Percentiles rank a stretch among this genome's conserved stretches.
These are phyloP conservation scores for Caloboletus firmus DNA, from an alignment of 1,284 basidiomycete genomes.

Conservation along the genomic window DNA sequence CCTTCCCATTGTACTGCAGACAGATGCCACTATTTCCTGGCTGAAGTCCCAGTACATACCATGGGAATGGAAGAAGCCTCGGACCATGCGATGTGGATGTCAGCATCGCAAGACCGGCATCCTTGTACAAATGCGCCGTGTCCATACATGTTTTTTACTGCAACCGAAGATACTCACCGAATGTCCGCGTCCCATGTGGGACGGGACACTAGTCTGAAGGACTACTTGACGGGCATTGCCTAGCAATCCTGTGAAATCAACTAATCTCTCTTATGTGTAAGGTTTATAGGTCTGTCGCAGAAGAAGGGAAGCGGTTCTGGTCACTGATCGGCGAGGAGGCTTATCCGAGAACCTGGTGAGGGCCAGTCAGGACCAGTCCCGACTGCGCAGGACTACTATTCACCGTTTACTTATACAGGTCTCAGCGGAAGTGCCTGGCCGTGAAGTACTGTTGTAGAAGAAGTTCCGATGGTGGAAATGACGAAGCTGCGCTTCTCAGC, in stretches of 20 bases:
- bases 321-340: neutral
- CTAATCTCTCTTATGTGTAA: slow-evolving; percentile 2
- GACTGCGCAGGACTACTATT: neutral
- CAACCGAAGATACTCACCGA: slow-evolving; percentile 7
- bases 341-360: neutral
- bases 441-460: slow-evolving; percentile 7
- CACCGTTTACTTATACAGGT: slow-evolving; percentile 10
- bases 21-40: slow-evolving; percentile 34
- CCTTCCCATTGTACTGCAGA: slow-evolving; percentile 40
- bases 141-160: neutral
- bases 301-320: slow-evolving; percentile 4
- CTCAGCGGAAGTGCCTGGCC: neutral
- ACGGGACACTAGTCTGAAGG: slow-evolving; percentile 8
- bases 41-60: slow-evolving; percentile 41
- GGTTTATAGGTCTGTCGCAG: slow-evolving; percentile 2
- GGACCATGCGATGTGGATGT: slow-evolving; percentile 38
- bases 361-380: neutral
- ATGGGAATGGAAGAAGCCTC: slow-evolving; percentile 48
- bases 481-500: slow-evolving; percentile 19
- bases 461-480: slow-evolving; percentile 10
- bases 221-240: neutral
- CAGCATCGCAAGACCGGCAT: slow-evolving; percentile 26
- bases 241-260: slow-evolving; percentile 1
- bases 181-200: neutral
- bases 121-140: slow-evolving; percentile 1